phyloP scores from a whole-genome alignment of 1,284 basidiomycete genomes.

The Sporisorium graminicola region DNA sequence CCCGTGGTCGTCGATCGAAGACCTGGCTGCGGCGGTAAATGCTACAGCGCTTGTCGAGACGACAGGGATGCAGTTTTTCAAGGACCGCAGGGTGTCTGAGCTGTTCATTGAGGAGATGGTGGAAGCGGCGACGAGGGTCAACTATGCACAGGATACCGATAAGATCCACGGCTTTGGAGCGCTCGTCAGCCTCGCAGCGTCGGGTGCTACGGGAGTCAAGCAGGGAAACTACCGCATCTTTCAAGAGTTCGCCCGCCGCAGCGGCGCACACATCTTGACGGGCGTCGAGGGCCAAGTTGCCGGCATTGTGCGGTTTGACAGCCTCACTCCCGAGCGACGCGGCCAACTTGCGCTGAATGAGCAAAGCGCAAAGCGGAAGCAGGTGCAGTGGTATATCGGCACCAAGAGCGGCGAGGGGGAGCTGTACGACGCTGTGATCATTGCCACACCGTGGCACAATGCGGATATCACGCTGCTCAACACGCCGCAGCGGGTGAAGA shows the following conservation, averaged over 20 bases:
- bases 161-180: conserved; percentile 85
- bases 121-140: conserved; percentile 86
- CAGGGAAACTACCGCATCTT: conserved; percentile 91
- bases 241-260: conserved; percentile 80
- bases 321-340: background rate
- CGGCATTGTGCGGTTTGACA: conserved; percentile 56
- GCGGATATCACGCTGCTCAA: conserved; percentile 65
- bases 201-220: conserved; percentile 77
- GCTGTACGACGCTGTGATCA: conserved; percentile 63
- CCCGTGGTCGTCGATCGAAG: conserved; percentile 76
- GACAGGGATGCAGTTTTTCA: conserved; percentile 66
- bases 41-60: conserved; percentile 70
- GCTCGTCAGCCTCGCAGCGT: conserved; percentile 79
- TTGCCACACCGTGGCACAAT: conserved; percentile 66
- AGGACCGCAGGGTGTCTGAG: conserved; percentile 46
- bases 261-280: conserved; percentile 72
- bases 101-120: conserved; percentile 78
- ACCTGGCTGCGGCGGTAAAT: conserved; percentile 74
- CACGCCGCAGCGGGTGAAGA: conserved; percentile 73
- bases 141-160: conserved; percentile 81
- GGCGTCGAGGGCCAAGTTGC: conserved; percentile 63
- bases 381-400: conserved; percentile 61
- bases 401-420: conserved; percentile 59
- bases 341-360: background rate
- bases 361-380: background rate